These are phyloP conservation scores for Paecilomyces formosus DNA, from an alignment of 2,329 filamentous ascomycete genomes.

Conservation along the genomic window DNA sequence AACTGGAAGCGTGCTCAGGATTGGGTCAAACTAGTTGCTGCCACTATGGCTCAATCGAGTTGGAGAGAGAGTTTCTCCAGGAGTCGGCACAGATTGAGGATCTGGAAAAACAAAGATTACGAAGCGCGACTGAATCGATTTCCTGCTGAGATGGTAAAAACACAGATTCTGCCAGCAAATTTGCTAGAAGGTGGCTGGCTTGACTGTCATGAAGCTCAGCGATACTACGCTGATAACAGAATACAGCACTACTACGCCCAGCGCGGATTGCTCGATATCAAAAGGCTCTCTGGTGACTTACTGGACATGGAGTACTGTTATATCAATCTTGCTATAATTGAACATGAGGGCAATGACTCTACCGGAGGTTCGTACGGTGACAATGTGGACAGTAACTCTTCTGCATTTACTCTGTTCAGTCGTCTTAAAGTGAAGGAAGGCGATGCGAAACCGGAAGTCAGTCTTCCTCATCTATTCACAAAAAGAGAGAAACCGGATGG, in stretches of 20 bases:
- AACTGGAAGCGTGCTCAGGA: neutral
- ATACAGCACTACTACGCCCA: conserved; percentile 1
- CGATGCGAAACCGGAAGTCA: conserved; percentile 13
- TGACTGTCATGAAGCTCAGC: neutral
- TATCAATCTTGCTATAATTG: conserved; percentile 32
- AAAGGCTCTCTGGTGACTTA: conserved; percentile 25
- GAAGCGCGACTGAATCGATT: neutral
- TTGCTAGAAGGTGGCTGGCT: neutral
- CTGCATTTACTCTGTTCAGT: conserved; percentile 17
- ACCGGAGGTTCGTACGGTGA: neutral
- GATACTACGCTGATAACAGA: neutral
- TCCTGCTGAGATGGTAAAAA: neutral
- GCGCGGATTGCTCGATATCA: conserved; percentile 19
- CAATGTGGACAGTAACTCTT: conserved; percentile 4
- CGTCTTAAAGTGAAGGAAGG: conserved; percentile 20
- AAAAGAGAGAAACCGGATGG: conserved; percentile 12
- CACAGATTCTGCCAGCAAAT: neutral
- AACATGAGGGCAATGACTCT: conserved; percentile 7
- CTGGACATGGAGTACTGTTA: conserved; percentile 31
- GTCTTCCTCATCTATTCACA: conserved; percentile 17
- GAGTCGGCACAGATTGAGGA: neutral
- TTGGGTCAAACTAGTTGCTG: neutral
- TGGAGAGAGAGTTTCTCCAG: neutral
- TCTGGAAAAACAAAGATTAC: neutral
- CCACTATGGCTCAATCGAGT: neutral